Conservation (phyloP, 495 filamentous ascomycete genomes). For the Aspergillus cavernicola region DNA sequence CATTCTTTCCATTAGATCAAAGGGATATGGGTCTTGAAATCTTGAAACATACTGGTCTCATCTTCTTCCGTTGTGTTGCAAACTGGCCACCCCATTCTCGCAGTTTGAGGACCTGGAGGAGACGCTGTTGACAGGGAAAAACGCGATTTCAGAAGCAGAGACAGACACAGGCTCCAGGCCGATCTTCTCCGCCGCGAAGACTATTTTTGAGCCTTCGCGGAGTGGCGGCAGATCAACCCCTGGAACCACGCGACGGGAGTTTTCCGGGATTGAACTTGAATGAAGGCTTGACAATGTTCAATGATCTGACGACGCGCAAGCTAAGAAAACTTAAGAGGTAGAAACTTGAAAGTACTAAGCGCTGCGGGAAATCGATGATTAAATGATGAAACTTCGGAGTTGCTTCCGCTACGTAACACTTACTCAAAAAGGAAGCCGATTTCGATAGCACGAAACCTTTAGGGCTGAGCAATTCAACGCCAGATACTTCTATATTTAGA, state of each 20-base stretch:
- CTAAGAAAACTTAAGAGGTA: neutral
- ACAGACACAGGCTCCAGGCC: neutral
- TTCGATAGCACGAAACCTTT: neutral
- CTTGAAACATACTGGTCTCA: constrained; percentile 35
- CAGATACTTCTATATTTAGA: neutral
- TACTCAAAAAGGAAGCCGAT: neutral
- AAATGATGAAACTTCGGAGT: neutral
- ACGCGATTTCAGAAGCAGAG: no score
- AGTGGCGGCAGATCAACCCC: constrained; percentile 13
- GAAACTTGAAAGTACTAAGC: neutral
- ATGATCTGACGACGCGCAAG: neutral
- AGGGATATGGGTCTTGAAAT: neutral
- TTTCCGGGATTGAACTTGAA: neutral
- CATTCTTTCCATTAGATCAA: constrained; percentile 4
- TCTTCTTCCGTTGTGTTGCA: constrained; percentile 49
- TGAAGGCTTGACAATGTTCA: neutral
- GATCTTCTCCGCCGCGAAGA: neutral
- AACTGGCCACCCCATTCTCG: constrained; percentile 47
- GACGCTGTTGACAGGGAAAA: neutral
- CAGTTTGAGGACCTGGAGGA: neutral
- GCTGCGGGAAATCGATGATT: neutral
- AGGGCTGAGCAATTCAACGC: neutral
- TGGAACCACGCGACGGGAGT: constrained; percentile 7
- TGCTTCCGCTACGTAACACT: no score
- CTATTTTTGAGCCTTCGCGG: neutral